Conservation (phyloP, 192 early-diverging fungal species). For the Coemansia sp. region DNA sequence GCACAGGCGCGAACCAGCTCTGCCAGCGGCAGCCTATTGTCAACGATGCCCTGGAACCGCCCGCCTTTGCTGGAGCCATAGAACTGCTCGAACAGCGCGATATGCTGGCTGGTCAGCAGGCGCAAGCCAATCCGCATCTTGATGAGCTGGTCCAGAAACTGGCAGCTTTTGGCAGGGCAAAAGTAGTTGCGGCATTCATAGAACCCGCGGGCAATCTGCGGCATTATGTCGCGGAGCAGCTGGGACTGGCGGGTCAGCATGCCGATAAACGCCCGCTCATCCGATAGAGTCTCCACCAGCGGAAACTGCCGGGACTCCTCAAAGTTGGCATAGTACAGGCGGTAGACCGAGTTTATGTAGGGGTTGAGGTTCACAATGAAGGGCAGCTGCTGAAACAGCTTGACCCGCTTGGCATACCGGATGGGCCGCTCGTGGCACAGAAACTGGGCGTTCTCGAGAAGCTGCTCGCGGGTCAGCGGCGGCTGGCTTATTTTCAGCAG, state of each 20-base stretch:
- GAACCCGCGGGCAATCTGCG: conserved; percentile 82
- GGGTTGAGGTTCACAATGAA: conserved; percentile 95
- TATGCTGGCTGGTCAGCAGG: conserved; percentile 80
- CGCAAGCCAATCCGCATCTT: conserved; percentile 82
- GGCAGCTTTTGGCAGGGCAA: conserved; percentile 56
- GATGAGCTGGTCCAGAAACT: conserved; percentile 81
- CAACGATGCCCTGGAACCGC: conserved; percentile 29
- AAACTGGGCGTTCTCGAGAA: conserved; percentile 58
- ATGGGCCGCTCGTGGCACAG: conserved; percentile 73
- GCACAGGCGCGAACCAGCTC: conserved; percentile 59
- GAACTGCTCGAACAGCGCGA: conserved; percentile 61
- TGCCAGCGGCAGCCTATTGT: conserved; percentile 12
- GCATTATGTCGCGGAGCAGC: conserved; percentile 79
- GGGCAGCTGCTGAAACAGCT: conserved; percentile 77
- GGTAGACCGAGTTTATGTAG: conserved; percentile 71
- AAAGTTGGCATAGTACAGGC: conserved; percentile 68
- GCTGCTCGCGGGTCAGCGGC: conserved; percentile 44
- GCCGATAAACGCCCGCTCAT: conserved; percentile 61
- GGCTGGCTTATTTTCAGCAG: conserved; percentile 68
- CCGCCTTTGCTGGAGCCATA: neutral
- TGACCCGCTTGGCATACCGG: conserved; percentile 70
- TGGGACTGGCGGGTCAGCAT: conserved; percentile 65
- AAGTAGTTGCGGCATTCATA: conserved; percentile 81
- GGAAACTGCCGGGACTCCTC: conserved; percentile 61
- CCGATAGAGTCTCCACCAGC: conserved; percentile 38